These are phyloP conservation scores for Rhipidocladum racemiflorum DNA, from an alignment of 176 grass and related monocot species.

Conservation along the genomic window DNA sequence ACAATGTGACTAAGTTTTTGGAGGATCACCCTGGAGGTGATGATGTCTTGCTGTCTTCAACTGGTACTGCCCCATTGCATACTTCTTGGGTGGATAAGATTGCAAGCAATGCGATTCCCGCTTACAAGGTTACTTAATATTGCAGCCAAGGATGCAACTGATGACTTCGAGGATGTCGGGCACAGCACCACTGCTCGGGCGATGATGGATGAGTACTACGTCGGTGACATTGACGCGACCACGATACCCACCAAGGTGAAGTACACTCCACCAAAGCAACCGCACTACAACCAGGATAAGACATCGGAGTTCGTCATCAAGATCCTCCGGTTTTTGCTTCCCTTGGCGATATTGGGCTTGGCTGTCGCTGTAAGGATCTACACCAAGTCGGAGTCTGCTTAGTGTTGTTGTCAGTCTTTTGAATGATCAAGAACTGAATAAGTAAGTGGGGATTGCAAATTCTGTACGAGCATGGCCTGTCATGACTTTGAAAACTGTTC, in stretches of 20 bases:
- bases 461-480: conserved; percentile 18
- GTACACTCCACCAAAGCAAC: conserved; percentile 81
- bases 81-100: neutral
- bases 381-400: conserved; percentile 67
- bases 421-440: conserved; percentile 37
- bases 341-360: conserved; percentile 67
- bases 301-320: conserved; percentile 77
- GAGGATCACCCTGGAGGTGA: conserved; percentile 98
- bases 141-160: conserved; percentile 77
- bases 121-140: neutral
- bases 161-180: conserved; percentile 66
- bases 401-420: neutral
- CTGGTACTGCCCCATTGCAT: conserved; percentile 50
- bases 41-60: conserved; percentile 83
- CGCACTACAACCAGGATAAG: conserved; percentile 91
- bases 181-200: conserved; percentile 67
- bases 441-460: conserved; percentile 38
- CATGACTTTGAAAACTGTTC: conserved; percentile 20
- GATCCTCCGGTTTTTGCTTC: conserved; percentile 89
- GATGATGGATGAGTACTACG: conserved; percentile 70
- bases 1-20: conserved; percentile 94
- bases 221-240: conserved; percentile 56
- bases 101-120: neutral
- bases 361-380: conserved; percentile 78
- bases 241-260: conserved; percentile 86